Conservation (phyloP, 805 yeast genomes). For the Clavispora santaluciae region DNA sequence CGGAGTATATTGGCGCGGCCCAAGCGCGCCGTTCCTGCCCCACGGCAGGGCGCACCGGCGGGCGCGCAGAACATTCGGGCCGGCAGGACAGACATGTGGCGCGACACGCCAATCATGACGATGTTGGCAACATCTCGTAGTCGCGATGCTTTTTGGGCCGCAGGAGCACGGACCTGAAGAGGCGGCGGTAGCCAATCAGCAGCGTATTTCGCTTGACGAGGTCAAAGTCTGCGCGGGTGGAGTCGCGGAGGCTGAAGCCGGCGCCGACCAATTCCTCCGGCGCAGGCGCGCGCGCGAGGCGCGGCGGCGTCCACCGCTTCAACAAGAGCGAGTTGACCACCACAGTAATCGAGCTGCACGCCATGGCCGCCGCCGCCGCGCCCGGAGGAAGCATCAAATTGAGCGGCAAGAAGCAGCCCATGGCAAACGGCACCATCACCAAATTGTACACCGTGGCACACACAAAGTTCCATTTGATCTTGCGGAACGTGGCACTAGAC, state of each 20-base stretch:
- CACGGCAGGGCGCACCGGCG: too few species aligned
- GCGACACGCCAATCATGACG: too few species aligned
- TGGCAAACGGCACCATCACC: conserved; percentile 87
- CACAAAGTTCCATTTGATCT: conserved; percentile 75
- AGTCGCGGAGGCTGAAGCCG: conserved; percentile 20
- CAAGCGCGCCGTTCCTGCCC: too few species aligned
- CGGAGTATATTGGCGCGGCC: too few species aligned
- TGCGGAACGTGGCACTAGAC: conserved; percentile 61
- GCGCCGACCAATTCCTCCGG: conserved; percentile 60
- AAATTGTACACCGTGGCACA: conserved; percentile 86
- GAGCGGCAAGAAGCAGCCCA: conserved; percentile 82
- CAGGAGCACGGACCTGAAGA: neutral
- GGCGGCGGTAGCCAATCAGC: neutral
- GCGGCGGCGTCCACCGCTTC: conserved; percentile 54
- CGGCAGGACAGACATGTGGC: too few species aligned
- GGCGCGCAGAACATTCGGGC: neutral
- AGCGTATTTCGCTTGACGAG: conserved; percentile 2
- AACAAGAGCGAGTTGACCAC: conserved; percentile 72
- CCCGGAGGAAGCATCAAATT: conserved; percentile 78
- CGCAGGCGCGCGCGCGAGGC: conserved; percentile 41
- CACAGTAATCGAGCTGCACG: conserved; percentile 85
- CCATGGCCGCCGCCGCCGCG: conserved; percentile 91
- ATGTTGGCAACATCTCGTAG: conserved; percentile 1
- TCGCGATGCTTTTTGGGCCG: neutral
- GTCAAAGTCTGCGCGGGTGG: conserved; percentile 13